Base-by-base conservation (phyloP, 345 rosid genomes). In the Moricandia arvensis region DNA sequence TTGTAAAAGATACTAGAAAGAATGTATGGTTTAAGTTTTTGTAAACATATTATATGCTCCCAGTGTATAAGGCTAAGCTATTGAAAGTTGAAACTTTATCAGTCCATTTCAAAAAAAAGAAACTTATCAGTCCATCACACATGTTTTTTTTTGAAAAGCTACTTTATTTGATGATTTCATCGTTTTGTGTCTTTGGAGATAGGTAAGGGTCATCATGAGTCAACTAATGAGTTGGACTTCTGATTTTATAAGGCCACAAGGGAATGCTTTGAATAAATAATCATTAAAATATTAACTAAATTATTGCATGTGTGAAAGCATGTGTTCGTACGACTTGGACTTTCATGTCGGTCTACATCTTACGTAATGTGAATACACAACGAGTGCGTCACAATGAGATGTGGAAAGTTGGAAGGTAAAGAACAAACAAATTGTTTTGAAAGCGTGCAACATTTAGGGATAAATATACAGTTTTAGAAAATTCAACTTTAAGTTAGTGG, bases 371-470 rank as follows among this genome's bases (percentile, higher is more conserved):
- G 27, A 62, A 29, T 38, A 10, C 30, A 1, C 35, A 76, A 55
- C 34, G 30, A 18, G 37, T 76, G 67, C 66, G 65, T 69, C 59
- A 77, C 70, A 15, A 31, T 76, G 57, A 76, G 69, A 31, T 57
- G 65, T 55, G 54, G 51, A 43, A 41, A 63, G 66, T 63, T 24
- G 70, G 38, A 30, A 12, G 35, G 60, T 43, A 64, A 33, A 31
- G 51, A 45, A 61, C 55, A 12, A 41, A 5, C 16, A 55, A 55
- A 10, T 31, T 18, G 21, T 30, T 21, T 57, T 21, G 41, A 63
- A 76, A 77, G 71, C 76, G 72, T 63, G 75, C 80, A 77, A 65
- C 66, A 65, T 77, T 77, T 71, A 34, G 67, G 72, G 43, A 47
- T 13, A 29, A 45, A 27, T 8, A 51, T 49, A 47, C 17, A n/a